Conservation (phyloP, 225 moss, liverwort and hornwort genomes). For the Pseudisothecium myosuroides region DNA sequence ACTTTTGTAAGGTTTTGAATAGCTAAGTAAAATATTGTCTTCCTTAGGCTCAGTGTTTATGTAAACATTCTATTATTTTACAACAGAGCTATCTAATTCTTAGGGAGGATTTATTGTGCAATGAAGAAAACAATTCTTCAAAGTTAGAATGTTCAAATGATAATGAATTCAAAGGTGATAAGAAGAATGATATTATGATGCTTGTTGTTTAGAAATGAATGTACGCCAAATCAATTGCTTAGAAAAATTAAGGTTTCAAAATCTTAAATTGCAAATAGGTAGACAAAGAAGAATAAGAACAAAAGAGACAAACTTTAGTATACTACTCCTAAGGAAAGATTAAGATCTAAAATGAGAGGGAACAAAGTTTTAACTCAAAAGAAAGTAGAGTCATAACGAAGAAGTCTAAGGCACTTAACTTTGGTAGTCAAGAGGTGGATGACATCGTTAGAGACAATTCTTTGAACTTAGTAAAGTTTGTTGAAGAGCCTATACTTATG, state of each 20-base stretch:
- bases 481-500: neutral
- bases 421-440: neutral
- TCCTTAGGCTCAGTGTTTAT: too few relatives aligned
- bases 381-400: accelerated
- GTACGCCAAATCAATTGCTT: neutral
- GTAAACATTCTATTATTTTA: too few relatives aligned
- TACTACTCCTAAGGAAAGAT: too few relatives aligned
- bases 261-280: neutral
- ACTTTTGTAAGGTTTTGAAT: too few relatives aligned
- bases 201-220: neutral
- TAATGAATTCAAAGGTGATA: neutral
- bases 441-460: neutral
- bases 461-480: accelerated
- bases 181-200: neutral
- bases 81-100: too few relatives aligned
- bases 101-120: too few relatives aligned
- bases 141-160: too few relatives aligned
- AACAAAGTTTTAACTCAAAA: too few relatives aligned
- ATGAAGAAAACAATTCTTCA: too few relatives aligned
- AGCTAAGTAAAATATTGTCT: too few relatives aligned
- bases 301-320: too few relatives aligned
- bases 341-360: too few relatives aligned
- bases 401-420: neutral
- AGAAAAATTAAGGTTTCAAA: accelerated
- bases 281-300: neutral